Evolutionary conservation across 2,329 filamentous ascomycete genomes (phyloP).

Genomic region (Coleophoma crateriformis): DNA sequence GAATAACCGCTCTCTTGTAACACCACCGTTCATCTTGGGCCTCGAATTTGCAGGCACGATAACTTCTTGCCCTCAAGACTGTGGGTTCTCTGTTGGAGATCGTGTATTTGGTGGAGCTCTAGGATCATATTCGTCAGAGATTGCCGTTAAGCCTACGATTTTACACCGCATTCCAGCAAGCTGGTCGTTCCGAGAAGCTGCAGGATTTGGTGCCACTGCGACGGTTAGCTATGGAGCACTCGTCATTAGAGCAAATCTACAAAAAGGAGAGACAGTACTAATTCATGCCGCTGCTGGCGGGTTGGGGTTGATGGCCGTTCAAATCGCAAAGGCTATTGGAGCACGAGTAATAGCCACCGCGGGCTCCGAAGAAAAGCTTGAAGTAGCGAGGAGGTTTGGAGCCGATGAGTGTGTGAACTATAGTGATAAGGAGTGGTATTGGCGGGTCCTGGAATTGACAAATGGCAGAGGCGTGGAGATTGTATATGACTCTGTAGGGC

Average conservation of each 20-base stretch:
- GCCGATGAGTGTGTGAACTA: constrained; percentile 38
- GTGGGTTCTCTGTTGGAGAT: constrained; percentile 37
- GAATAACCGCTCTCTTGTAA: constrained; percentile 49
- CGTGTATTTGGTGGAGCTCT: constrained; percentile 46
- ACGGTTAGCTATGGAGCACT: constrained; percentile 49
- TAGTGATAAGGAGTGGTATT: constrained; percentile 38
- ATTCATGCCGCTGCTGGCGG: constrained; percentile 50
- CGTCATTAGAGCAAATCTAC: constrained; percentile 32
- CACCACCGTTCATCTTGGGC: constrained; percentile 52
- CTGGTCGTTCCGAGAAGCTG: constrained; percentile 42
- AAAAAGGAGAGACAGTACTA: constrained; percentile 42
- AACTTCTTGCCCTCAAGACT: constrained; percentile 28
- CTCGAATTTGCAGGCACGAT: constrained; percentile 56
- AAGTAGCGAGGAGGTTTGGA: constrained; percentile 32
- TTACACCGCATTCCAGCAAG: constrained; percentile 38
- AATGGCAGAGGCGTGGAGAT: constrained; percentile 46
- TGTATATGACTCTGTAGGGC: constrained; percentile 52
- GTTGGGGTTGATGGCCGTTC: constrained; percentile 48
- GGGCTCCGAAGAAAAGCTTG: constrained; percentile 38
- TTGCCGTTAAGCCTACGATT: constrained; percentile 31
- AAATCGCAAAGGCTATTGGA: constrained; percentile 46
- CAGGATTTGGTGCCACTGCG: constrained; percentile 46
- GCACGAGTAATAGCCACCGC: constrained; percentile 48
- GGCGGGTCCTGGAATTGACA: constrained; percentile 42
- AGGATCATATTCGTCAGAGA: constrained; percentile 47